Percentiles rank a stretch among this genome's conserved stretches.
Evolutionary conservation across 352 stramenopile genomes (phyloP).

Genomic region (Phytophthora ohioensis): DNA sequence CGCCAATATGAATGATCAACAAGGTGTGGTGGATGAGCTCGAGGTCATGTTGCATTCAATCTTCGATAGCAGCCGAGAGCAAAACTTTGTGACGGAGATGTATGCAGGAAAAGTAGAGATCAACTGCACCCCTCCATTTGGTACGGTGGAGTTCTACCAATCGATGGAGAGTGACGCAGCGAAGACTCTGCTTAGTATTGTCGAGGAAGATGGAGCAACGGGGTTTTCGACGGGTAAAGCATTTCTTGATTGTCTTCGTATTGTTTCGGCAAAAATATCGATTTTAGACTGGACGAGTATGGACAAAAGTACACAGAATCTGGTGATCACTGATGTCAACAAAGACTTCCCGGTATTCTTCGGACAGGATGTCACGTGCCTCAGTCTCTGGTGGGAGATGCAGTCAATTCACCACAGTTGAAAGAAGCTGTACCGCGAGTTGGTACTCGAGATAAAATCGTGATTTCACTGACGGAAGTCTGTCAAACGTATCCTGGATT

Average conservation of each 20-base stretch:
- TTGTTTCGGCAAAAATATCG: constrained; percentile 75
- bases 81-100: constrained; percentile 76
- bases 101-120: constrained; percentile 66
- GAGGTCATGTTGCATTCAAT: constrained; percentile 52
- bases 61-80: constrained; percentile 49
- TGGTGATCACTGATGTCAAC: constrained; percentile 47
- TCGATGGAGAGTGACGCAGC: constrained; percentile 34
- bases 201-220: background rate
- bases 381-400: background rate
- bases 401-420: constrained; percentile 30
- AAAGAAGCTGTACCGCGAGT: constrained; percentile 38
- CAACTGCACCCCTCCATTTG: constrained; percentile 73
- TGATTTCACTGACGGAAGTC: constrained; percentile 37
- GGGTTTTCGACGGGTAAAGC: constrained; percentile 53
- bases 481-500: constrained; percentile 39
- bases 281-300: constrained; percentile 81
- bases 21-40: constrained; percentile 59
- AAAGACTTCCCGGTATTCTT: constrained; percentile 48
- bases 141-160: constrained; percentile 65
- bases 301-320: constrained; percentile 54
- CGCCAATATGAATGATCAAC: constrained; percentile 71
- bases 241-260: constrained; percentile 71
- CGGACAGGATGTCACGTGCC: constrained; percentile 49
- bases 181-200: constrained; percentile 13
- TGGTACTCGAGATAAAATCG: constrained; percentile 16